Evolutionary conservation across 179 eudicot species (phyloP), one percentile per base, ranked within the genome.

Genomic region (Nepenthes alata): DNA sequence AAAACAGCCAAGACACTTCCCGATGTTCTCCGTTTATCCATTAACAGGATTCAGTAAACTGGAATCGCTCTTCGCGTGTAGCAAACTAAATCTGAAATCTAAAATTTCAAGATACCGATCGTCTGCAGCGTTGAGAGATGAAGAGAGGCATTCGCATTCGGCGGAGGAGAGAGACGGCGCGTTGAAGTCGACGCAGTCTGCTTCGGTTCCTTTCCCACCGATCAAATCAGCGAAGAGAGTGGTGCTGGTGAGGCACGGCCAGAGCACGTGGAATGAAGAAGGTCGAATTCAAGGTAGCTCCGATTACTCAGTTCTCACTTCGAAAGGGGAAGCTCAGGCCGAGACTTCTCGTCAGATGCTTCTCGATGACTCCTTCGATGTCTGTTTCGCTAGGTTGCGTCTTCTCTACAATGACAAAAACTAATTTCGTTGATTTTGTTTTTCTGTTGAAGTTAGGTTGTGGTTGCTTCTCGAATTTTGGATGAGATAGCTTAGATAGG

Each of bases 191-290:
- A 47, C 1, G 51, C 15, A 62, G 13, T 63, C 34, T 35, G 37
- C 4, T 6, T 15, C 74, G 44, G 59, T 1, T 10, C 72, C 61
- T 4, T 79, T 86, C 50, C 93, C 93, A 61, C 66, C 82, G 54
- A 76, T 89, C 8, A 77, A 60, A 77, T 75, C 62, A 65, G 77
- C 88, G 61, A 91, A 91, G 80, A 81, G 98, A 59, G 91, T 91
- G 64, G 91, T 91, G 47, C 64, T 91, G 48, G 98, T 91, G 59
- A 77, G 98, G 79, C 98, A 91, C 59, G 98, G 98, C 4, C 91
- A 91, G 81, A 91, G 98, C 78, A 91, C 96, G 62, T 91, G 98
- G 98, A 91, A 91, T 76, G 96, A 81, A 3, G 96, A 91, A 70
- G 98, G 98, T 2, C 70, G 98, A 61, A 91, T 91, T 34, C 98